Percentiles rank a stretch among this genome's conserved stretches.
These are phyloP conservation scores for Mallotus japonicus DNA, from an alignment of 441 rosid species.

Conservation along the genomic window DNA sequence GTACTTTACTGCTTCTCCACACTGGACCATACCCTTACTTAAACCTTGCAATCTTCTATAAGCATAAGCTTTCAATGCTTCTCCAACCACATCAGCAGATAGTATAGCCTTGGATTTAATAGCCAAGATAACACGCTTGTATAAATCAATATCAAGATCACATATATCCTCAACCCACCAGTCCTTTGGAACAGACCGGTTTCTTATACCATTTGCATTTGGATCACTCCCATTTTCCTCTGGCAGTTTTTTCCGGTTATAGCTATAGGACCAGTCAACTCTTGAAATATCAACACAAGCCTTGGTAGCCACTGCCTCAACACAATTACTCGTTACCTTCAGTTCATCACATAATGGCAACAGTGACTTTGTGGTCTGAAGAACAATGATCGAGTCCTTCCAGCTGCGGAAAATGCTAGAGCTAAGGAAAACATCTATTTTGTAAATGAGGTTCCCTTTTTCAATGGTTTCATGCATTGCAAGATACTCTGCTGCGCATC, in stretches of 20 bases:
- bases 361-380: slow-evolving; percentile 56
- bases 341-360: slow-evolving; percentile 62
- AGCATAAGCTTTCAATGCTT: too few species aligned
- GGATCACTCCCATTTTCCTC: slow-evolving; percentile 53
- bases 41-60: too few species aligned
- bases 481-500: slow-evolving; percentile 79
- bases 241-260: slow-evolving; percentile 60
- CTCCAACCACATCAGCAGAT: slow-evolving; percentile 60
- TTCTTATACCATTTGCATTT: slow-evolving; percentile 35
- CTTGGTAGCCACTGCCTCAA: slow-evolving; percentile 63
- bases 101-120: slow-evolving; percentile 46
- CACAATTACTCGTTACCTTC: slow-evolving; percentile 51
- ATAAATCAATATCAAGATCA: slow-evolving; percentile 66
- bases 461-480: slow-evolving; percentile 73
- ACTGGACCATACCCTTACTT: slow-evolving; percentile 45
- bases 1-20: slow-evolving; percentile 49
- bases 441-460: slow-evolving; percentile 75
- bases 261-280: slow-evolving; percentile 82
- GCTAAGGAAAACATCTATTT: slow-evolving; percentile 75
- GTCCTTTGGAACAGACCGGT: slow-evolving; percentile 62
- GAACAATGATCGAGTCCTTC: slow-evolving; percentile 82
- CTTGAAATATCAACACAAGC: slow-evolving; percentile 59
- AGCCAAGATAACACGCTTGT: slow-evolving; percentile 49
- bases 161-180: slow-evolving; percentile 94
- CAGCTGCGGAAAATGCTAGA: slow-evolving; percentile 72